Percentiles rank a stretch among this genome's conserved stretches.
Evolutionary conservation across 2,329 filamentous ascomycete species (phyloP).

Genomic region (Endoconidiophora polonica): DNA sequence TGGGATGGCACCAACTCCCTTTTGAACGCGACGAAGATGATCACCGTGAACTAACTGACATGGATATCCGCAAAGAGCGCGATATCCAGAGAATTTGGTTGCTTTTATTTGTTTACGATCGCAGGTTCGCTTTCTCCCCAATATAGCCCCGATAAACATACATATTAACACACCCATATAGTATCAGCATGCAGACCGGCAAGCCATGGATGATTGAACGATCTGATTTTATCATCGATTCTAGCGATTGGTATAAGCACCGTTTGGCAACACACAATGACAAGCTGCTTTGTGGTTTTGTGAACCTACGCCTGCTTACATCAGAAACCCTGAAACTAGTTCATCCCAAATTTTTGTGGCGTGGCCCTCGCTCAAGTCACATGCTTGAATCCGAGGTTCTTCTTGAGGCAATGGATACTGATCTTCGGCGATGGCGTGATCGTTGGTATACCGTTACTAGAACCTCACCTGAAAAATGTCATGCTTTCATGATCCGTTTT

Average conservation of each 20-base stretch:
- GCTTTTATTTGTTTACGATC: slow-evolving; percentile 24
- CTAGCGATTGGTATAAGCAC: slow-evolving; percentile 21
- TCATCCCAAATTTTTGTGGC: slow-evolving; percentile 14
- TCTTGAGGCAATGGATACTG: slow-evolving; percentile 15
- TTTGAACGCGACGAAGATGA: slow-evolving; percentile 8
- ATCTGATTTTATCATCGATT: slow-evolving; percentile 22
- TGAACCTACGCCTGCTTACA: slow-evolving; percentile 22
- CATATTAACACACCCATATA: slow-evolving; percentile 9
- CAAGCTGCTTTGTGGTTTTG: slow-evolving; percentile 22
- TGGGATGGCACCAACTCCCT: slow-evolving; percentile 22
- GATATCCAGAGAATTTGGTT: slow-evolving; percentile 24
- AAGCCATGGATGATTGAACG: slow-evolving; percentile 27
- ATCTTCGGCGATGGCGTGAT: slow-evolving; percentile 17
- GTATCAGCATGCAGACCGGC: slow-evolving; percentile 25
- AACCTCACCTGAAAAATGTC: slow-evolving; percentile 16
- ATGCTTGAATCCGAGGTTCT: slow-evolving; percentile 16
- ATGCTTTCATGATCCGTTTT: slow-evolving; percentile 23
- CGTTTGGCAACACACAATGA: slow-evolving; percentile 20
- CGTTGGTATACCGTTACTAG: slow-evolving; percentile 14
- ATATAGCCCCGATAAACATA: not conserved
- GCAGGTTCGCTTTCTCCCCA: slow-evolving; percentile 18
- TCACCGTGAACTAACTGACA: slow-evolving; percentile 7
- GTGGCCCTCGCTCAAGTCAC: slow-evolving; percentile 13
- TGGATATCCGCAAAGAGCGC: slow-evolving; percentile 17
- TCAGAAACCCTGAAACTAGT: slow-evolving; percentile 18